Evolutionary conservation across 805 yeast species (phyloP), one percentile per base, ranked within the genome.

Genomic region (Starmerella floricola): DNA sequence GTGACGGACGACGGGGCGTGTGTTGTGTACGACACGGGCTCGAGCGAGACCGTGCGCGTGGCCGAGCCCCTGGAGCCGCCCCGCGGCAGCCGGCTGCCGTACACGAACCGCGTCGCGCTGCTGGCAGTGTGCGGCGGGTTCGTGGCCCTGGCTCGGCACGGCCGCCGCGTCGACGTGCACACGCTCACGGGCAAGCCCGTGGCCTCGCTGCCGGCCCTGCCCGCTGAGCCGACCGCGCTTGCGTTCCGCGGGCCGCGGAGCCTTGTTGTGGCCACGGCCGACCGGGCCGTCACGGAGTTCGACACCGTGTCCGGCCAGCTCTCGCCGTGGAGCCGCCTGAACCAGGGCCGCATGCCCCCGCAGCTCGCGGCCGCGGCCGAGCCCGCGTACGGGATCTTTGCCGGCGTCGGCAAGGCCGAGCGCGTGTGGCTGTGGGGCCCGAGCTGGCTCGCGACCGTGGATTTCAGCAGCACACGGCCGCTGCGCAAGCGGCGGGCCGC

Each of bases 341-440:
- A 85, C 60, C 71, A 84, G 15, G 91, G 81, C 40, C 68, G 72
- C 43, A 61, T 86, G 49, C 96, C 97, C 2, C 65, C 65, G 29
- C 74, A 75, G 47, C 76, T 80, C 47, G 56, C 68, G 15, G 58
- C 65, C 2, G 64, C 72, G 40, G 72, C 71, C 15, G 88, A 81
- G 44, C 76, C 79, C 52, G 78, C 93, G 42, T 69, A 73, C 45
- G 95, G 94, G 13, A 60, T 82, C 11, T 83, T 81, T 55, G 55
- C 59, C 13, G 76, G 74, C 40, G 59, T 58, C 8, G 55, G 58
- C 3, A 60, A 62, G 27, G 50, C 62, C 1, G 54, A 63, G 27
- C 67, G 73, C 42, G 63, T 80, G 13, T 88, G 95, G 95, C 62
- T 85, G n/a, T 86, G 83, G 73, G 94, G 95, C 1, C 69, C 81